A percentile compares a stretch with the other conserved stretches of the same genome.
These are phyloP conservation scores for Candida gigantensis DNA, from an alignment of 1,139 yeast species.

Conservation along the genomic window DNA sequence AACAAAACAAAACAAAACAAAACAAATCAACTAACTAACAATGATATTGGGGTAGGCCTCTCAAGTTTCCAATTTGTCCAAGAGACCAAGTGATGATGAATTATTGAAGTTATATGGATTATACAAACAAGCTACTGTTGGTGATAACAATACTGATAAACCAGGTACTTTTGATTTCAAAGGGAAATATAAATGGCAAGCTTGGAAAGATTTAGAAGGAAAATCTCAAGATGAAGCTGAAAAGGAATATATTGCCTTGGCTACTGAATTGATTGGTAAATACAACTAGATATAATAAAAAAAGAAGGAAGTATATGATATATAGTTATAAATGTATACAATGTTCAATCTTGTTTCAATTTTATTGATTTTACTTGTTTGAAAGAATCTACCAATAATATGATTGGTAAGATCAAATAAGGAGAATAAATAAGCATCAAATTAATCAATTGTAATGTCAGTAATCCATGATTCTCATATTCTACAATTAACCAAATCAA, in stretches of 20 bases:
- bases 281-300: conserved; percentile 23
- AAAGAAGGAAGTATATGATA: too few species aligned
- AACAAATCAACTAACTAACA: too few species aligned
- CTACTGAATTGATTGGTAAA: conserved; percentile 62
- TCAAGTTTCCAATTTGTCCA: conserved; percentile 71
- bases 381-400: conserved; percentile 50
- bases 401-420: conserved; percentile 62
- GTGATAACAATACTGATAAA: conserved; percentile 84
- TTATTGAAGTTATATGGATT: conserved; percentile 81
- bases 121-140: conserved; percentile 95
- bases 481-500: conserved; percentile 42
- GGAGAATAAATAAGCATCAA: conserved; percentile 62
- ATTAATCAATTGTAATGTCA: conserved; percentile 33
- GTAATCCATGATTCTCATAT: conserved; percentile 29
- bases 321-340: not conserved
- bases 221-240: conserved; percentile 90
- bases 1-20: too few species aligned
- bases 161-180: conserved; percentile 89
- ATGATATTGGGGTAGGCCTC: too few species aligned
- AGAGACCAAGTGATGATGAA: conserved; percentile 85
- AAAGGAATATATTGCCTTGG: conserved; percentile 74
- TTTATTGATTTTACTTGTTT: conserved; percentile 2
- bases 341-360: not conserved
- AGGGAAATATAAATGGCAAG: conserved; percentile 97
- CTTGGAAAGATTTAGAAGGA: conserved; percentile 91